Base-by-base conservation (phyloP, 495 filamentous ascomycete species). In the Clavariopsis aquatica region DNA sequence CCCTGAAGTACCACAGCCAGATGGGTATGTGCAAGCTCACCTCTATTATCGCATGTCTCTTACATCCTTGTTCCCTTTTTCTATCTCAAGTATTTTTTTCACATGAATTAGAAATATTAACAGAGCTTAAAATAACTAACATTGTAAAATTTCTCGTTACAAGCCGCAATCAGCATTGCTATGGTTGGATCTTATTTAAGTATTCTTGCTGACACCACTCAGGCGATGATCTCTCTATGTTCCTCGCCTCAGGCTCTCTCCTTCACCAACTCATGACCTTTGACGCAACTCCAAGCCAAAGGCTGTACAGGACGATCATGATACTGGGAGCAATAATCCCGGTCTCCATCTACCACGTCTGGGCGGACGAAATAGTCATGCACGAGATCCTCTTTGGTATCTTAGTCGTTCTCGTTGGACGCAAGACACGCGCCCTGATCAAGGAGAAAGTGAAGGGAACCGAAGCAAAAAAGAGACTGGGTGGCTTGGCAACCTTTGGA, bases 201-300 rank as follows among this genome's bases (percentile, higher is more conserved):
- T 26, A 23, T 12, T 19, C 28, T 28, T 19, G 27, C 45, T 54
- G n/a, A 56, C 51, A 31, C 10, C 36, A 29, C 22, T 27, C 65
- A 75, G 69, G 66, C 57, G 59, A 73, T 57, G 83, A 85, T 56
- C 72, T 85, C 29, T 80, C 82, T n/a, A 87, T 87, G 84, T 77
- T 81, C 47, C 69, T 83, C 8, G 76, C 83, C 5, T 78, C 77
- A 1, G 80, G 78, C 55, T 74, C 79, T 8, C 74, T 85, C 26
- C 70, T 85, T 0, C 80, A 85, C 29, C 79, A 79, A 29, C 66
- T 82, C n/a, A 75, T 79, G 36, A 80, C 82, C 2, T 79, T 77
- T 52, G 68, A 78, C 49, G 68, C 73, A 9, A 66, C 72, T 10
- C 66, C 74, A 15, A 19, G 62, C 38, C 13, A 74, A 70, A 19